Base-by-base conservation (phyloP, 2,329 filamentous ascomycete species). In the Penicillium sp. region DNA sequence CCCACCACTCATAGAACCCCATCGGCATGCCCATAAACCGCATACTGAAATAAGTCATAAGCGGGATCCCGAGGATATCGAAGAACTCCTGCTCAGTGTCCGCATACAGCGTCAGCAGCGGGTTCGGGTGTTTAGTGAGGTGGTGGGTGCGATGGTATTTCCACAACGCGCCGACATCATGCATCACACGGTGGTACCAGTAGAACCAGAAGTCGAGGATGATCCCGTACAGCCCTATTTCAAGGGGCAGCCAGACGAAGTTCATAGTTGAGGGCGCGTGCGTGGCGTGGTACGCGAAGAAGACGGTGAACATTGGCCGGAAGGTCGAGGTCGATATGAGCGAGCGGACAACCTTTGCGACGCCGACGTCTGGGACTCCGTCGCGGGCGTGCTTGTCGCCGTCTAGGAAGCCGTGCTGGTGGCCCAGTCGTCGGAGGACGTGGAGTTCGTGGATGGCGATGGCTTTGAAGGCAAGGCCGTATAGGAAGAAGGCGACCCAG, bases 151-250 rank as follows among this genome's bases (percentile, higher is more conserved):
- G 63, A 52, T 67, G 65, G 56, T 62, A 67, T 39, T 67, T 58
- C 65, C 65, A 67, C 13, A 67, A 52, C 3, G 54, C 52, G 47
- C 49, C 58, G 24, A 66, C 51, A 18, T 66, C 64, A 31, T 67
- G 65, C 60, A 66, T 66, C 3, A 61, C n/a, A 0, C 65, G 64
- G 40, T 67, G 65, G 51, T 67, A 67, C 65, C 64, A 67, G 55
- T 67, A 67, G 55, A 67, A 67, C 65, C 65, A 67, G 56, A 67
- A 67, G 47, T 67, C 65, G 57, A 67, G 60, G 58, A 64, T 63
- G 38, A 67, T 61, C 8, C 63, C 61, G 54, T 66, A 67, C 1
- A 67, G 34, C 1, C 65, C 64, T 11, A 52, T 57, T 38, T 67
- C 65, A 0, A 67, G 57, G 1, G 60, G 59, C 2, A 67, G 52